Conservation (phyloP, 2,329 filamentous ascomycete genomes). For the Tolypocladium ophioglossoides region DNA sequence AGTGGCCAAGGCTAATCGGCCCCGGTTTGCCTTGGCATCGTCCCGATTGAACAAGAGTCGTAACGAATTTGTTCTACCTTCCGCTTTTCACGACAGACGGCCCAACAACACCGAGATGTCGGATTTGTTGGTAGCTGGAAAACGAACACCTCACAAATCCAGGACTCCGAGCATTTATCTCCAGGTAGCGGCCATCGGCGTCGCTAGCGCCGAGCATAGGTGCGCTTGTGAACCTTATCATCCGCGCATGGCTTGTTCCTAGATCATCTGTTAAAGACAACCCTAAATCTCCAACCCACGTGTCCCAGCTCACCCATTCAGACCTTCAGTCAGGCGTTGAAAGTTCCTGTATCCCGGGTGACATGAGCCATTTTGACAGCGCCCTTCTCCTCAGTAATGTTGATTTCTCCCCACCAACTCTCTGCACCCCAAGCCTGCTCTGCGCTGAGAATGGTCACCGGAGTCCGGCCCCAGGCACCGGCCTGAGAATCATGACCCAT, state of each 20-base stretch:
- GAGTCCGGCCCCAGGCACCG: conserved; percentile 1
- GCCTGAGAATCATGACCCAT: conserved; percentile 3
- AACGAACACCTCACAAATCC: too few relatives aligned
- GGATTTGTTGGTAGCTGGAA: too few relatives aligned
- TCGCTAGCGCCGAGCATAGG: neutral
- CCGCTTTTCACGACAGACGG: neutral
- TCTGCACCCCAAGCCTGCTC: neutral
- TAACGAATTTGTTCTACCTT: neutral
- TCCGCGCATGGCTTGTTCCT: neutral
- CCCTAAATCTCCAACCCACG: conserved; percentile 2
- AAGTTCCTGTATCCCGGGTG: conserved; percentile 3
- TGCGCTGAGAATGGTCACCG: neutral
- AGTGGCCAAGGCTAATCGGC: neutral
- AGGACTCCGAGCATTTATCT: too few relatives aligned
- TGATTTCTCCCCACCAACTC: neutral
- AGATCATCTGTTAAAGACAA: neutral
- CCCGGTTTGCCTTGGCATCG: neutral
- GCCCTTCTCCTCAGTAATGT: neutral
- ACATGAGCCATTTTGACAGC: neutral
- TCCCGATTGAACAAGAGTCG: neutral
- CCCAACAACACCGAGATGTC: neutral
- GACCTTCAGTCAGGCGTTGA: conserved; percentile 7
- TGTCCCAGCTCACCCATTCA: conserved; percentile 2
- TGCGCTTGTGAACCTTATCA: neutral
- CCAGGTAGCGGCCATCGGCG: neutral